These are phyloP conservation scores for Ganoderma resinaceum DNA, from an alignment of 1,284 basidiomycete species.

Conservation along the genomic window DNA sequence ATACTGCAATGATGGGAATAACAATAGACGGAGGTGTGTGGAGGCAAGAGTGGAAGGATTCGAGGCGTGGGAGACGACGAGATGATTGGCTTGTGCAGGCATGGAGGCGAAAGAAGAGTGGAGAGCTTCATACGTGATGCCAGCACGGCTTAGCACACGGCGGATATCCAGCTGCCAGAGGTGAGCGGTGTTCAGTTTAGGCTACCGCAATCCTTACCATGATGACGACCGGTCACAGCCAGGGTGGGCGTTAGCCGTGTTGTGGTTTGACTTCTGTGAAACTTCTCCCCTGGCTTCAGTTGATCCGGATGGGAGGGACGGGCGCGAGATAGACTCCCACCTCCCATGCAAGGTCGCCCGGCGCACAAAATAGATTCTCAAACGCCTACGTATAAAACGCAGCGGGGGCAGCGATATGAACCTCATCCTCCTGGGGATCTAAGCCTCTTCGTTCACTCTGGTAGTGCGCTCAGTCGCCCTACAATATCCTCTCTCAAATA, in stretches of 20 bases:
- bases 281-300: background rate
- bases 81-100: background rate
- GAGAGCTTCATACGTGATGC: background rate
- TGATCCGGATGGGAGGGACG: background rate
- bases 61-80: background rate
- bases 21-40: background rate
- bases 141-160: background rate
- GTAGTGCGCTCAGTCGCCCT: background rate
- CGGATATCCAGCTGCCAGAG: background rate
- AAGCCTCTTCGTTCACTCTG: background rate
- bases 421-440: background rate
- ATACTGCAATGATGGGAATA: background rate
- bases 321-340: background rate
- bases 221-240: background rate
- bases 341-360: background rate
- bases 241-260: background rate
- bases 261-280: slow-evolving; percentile 2
- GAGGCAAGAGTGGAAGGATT: background rate
- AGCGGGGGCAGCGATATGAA: background rate
- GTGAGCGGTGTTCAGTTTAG: background rate
- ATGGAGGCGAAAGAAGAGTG: background rate
- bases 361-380: background rate
- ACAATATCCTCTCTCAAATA: background rate
- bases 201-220: slow-evolving; percentile 1
- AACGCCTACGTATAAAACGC: background rate